A percentile compares a stretch with the other conserved stretches of the same genome.
These are phyloP conservation scores for Albifimbria verrucaria DNA, from an alignment of 2,329 filamentous ascomycete species.

Conservation along the genomic window DNA sequence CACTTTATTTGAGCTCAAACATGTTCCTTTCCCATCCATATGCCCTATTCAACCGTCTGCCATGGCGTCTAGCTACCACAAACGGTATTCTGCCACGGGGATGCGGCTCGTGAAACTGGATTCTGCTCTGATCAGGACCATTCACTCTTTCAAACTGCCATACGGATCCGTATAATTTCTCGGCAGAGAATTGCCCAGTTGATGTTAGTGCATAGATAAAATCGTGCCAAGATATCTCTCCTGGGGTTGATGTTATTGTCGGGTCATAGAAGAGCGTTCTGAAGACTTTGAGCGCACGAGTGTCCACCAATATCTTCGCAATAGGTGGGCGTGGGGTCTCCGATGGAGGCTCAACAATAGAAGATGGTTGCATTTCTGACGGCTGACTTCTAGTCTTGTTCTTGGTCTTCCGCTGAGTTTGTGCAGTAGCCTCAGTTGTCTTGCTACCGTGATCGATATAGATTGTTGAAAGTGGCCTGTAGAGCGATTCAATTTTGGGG, in stretches of 20 bases:
- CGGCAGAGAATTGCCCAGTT: conserved; percentile 42
- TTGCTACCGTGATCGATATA: conserved; percentile 8
- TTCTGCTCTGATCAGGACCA: conserved; percentile 41
- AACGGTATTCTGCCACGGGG: conserved; percentile 50
- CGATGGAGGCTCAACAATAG: neutral
- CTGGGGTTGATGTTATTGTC: conserved; percentile 29
- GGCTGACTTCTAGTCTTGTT: conserved; percentile 12
- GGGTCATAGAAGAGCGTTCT: conserved; percentile 39
- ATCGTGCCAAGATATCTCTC: conserved; percentile 51
- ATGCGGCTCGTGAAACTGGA: conserved; percentile 61
- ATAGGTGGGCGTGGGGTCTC: conserved; percentile 5
- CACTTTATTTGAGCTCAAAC: conserved; percentile 33
- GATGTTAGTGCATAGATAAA: conserved; percentile 50
- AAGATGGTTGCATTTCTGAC: neutral
- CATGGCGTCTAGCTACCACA: conserved; percentile 40
- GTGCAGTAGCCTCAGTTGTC: neutral
- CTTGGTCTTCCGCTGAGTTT: conserved; percentile 12
- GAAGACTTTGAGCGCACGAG: conserved; percentile 31
- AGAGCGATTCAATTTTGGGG: conserved; percentile 1
- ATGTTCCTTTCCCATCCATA: conserved; percentile 48
- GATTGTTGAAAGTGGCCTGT: conserved; percentile 20
- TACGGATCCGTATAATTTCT: conserved; percentile 58
- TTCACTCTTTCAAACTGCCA: conserved; percentile 54
- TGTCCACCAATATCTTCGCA: conserved; percentile 21
- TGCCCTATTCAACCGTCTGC: conserved; percentile 42